These are phyloP conservation scores for Diaporthe amygdali DNA, from an alignment of 2,329 filamentous ascomycete genomes.

Conservation along the genomic window DNA sequence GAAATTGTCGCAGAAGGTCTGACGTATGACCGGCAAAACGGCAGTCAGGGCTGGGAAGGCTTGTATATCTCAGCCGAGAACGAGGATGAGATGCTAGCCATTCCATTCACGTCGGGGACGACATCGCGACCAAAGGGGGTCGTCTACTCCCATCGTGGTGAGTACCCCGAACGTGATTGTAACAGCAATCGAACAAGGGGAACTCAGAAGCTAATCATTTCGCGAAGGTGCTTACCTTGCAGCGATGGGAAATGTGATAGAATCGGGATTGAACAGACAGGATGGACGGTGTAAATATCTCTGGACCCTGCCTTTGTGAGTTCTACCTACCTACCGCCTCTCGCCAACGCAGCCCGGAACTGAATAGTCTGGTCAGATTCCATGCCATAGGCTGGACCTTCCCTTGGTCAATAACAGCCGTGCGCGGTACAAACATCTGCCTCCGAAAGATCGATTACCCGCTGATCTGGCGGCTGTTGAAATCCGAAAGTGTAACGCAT, in stretches of 20 bases:
- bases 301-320: conserved; percentile 92
- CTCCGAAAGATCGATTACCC: conserved; percentile 94
- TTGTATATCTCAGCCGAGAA: conserved; percentile 72
- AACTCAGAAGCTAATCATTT: background rate
- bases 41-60: conserved; percentile 75
- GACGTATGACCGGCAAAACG: conserved; percentile 69
- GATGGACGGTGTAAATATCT: conserved; percentile 78
- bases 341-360: background rate
- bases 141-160: conserved; percentile 86
- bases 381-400: conserved; percentile 83
- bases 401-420: conserved; percentile 91
- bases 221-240: conserved; percentile 58
- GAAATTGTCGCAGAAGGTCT: conserved; percentile 83
- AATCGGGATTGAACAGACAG: conserved; percentile 80
- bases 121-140: conserved; percentile 93
- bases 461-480: conserved; percentile 87
- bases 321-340: conserved; percentile 39
- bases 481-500: conserved; percentile 87
- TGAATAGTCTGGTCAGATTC: conserved; percentile 48
- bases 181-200: background rate
- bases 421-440: conserved; percentile 93
- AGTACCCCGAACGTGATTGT: conserved; percentile 55
- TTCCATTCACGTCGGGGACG: conserved; percentile 94
- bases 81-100: conserved; percentile 82
- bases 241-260: conserved; percentile 82